Base-by-base conservation (phyloP, 768 basidiomycete species). In the Panus rudis region DNA sequence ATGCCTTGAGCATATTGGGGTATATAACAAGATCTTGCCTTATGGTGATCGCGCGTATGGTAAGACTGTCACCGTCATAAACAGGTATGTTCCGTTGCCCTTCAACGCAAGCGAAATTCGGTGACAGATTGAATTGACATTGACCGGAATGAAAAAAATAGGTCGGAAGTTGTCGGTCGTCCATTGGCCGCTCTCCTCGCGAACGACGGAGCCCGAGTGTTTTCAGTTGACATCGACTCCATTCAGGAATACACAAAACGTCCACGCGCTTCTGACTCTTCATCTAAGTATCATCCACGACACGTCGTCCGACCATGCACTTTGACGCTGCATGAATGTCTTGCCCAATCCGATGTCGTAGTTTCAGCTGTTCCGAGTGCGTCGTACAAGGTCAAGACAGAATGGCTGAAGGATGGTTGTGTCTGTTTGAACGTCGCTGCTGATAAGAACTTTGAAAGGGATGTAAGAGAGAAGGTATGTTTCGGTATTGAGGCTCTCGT, bases 211-310 rank as follows among this genome's bases (percentile, higher is more conserved):
- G 96, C 94, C 2, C 75, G 92, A 7, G 96, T 97, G 4, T 83
- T 97, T 56, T 93, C 90, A 5, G 89, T 88, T 4, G 96, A 99
- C 61, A 89, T 98, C 43, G 92, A 94, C 60, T 89, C 91, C 8
- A 87, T 93, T 41, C 88, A 96, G 68, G 96, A 98, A 69, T 98
- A 94, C 65, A 96, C 89, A 34, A 94, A 94, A 63, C 83, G 92
- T 12, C 91, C 92, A 1, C 72, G 68, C 34, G 51, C 64, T 17
- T 52, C 66, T 12, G 47, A 63, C 3, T 65, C 65, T n/a, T 56
- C 58, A 4, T 57, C 58, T 21, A 70, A 75, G 39, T 96, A 83
- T 61, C 81, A 91, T 62, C 84, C 91, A 2, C 81, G 81, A 31
- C 92, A 99, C 55, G 75, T 89, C 44, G 83, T 85, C 28, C 80